These are phyloP conservation scores for Agaricales sp. DNA, from an alignment of 1,284 basidiomycete species.

Conservation along the genomic window DNA sequence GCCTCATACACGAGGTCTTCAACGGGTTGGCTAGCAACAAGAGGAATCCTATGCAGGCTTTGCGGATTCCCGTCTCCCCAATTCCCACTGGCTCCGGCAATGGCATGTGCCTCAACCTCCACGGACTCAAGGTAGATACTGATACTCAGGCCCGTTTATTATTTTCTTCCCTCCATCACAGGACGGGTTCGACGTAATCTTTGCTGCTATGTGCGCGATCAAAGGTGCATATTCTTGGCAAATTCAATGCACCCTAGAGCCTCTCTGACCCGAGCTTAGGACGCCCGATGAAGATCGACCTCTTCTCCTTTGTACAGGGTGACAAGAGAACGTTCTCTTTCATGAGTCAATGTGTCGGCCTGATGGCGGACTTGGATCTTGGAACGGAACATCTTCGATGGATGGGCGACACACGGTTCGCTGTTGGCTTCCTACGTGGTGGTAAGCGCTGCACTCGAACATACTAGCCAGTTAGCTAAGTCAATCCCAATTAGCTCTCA, in stretches of 20 bases:
- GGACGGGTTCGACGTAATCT: constrained; percentile 67
- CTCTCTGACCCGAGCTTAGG: constrained; percentile 27
- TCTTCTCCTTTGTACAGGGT: constrained; percentile 72
- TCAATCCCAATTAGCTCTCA: constrained; percentile 42
- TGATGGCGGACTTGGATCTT: constrained; percentile 88
- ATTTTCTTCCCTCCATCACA: constrained; percentile 15
- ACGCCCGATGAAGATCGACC: constrained; percentile 65
- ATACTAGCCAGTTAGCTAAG: background rate
- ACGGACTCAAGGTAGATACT: constrained; percentile 55
- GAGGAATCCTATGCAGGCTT: constrained; percentile 55
- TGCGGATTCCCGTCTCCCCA: constrained; percentile 72
- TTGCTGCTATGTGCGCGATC: constrained; percentile 76
- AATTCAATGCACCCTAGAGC: too few species aligned
- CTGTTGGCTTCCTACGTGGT: constrained; percentile 74
- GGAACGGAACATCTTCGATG: constrained; percentile 85
- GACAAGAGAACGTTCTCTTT: constrained; percentile 72
- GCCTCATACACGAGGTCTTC: constrained; percentile 83
- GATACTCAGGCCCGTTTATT: too few species aligned
- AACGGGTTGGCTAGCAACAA: constrained; percentile 78
- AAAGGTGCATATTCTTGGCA: constrained; percentile 55
- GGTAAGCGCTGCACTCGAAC: constrained; percentile 25
- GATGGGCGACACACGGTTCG: constrained; percentile 89
- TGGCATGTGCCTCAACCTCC: constrained; percentile 65
- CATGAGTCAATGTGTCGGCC: constrained; percentile 79
- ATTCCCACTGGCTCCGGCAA: constrained; percentile 88